Percentiles rank a stretch among this genome's conserved stretches.
Evolutionary conservation across 441 rosid genomes (phyloP).

Genomic region (Adansonia gregorii): DNA sequence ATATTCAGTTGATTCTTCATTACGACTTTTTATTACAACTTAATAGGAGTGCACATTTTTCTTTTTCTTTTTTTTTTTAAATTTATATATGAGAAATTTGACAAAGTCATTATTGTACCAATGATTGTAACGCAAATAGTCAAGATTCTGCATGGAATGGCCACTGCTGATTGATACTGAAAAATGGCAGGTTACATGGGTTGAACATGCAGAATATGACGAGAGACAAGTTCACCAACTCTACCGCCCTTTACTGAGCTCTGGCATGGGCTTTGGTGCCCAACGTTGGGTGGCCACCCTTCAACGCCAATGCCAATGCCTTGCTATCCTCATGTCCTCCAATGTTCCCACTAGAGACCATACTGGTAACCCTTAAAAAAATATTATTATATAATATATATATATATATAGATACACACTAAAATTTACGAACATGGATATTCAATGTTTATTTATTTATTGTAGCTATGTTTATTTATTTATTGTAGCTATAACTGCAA

Average conservation of each 20-base stretch:
- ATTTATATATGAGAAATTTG: neutral
- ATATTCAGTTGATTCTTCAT: too few relatives aligned
- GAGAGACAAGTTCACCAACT: slow-evolving; percentile 66
- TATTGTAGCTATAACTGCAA: slow-evolving; percentile 57
- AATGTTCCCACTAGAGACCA: slow-evolving; percentile 48
- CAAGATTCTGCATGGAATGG: slow-evolving; percentile 7
- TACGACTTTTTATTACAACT: too few relatives aligned
- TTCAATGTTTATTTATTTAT: too few relatives aligned
- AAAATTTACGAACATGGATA: neutral
- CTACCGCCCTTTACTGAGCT: slow-evolving; percentile 57
- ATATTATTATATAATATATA: neutral
- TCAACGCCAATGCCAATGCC: slow-evolving; percentile 85
- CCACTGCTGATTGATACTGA: neutral
- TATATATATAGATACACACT: neutral
- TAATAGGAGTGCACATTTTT: too few relatives aligned
- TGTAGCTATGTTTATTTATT: neutral
- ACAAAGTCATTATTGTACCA: neutral
- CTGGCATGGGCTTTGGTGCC: slow-evolving; percentile 89
- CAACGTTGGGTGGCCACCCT: slow-evolving; percentile 95
- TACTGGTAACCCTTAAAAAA: slow-evolving; percentile 38
- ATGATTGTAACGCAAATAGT: neutral
- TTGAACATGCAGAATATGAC: slow-evolving; percentile 85
- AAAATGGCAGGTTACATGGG: slow-evolving; percentile 78
- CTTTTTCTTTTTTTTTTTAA: neutral
- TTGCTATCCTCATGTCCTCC: slow-evolving; percentile 79